Evolutionary conservation across 1,284 basidiomycete genomes (phyloP), one percentile per base, ranked within the genome.

Genomic region (Wallemia hederae): DNA sequence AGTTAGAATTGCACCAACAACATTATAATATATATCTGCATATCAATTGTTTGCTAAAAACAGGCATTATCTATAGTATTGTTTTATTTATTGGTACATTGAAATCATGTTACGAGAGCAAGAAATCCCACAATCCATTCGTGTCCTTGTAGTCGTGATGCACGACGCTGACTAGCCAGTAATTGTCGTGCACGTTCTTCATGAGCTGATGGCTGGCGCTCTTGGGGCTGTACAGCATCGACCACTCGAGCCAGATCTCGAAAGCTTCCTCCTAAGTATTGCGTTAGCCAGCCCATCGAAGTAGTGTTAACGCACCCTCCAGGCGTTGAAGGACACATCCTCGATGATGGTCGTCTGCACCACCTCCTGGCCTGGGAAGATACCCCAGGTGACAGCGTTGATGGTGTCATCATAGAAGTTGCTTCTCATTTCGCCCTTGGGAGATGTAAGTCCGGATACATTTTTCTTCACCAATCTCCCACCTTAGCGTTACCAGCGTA

Each of bases 341-440:
- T 99, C 94, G 29, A 99, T 94, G 65, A 98, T 92, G 24, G 94
- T 99, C 27, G 92, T 91, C 70, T 98, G 94, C 59, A 96, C 76
- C 67, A 98, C 89, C 75, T 98, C 94, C 71, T 94, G 91, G 55
- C 87, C 88, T 22, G 94, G 92, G 78, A 97, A 99, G 3, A 94
- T 89, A 65, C 92, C 94, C 94, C 92, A 99, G 0, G 94, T 99
- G 58, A 99, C 94, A 5, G 94, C 94, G 67, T 97, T 98, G 34
- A 92, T 90, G 7, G 89, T 86, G 31, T 92, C 86, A 0, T 83
- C 83, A 63, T 83, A 80, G 29, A 82, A 88, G 75, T 98, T 98
- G 60, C 91, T 96, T 61, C 81, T 77, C 66, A 97, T 77, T 68
- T 97, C 91, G 58, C 94, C 94, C 64, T 81, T 79, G 34, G n/a